A percentile compares a stretch with the other conserved stretches of the same genome.
These are phyloP conservation scores for Hebeloma cylindrosporum DNA, from an alignment of 768 basidiomycete species.

Conservation along the genomic window DNA sequence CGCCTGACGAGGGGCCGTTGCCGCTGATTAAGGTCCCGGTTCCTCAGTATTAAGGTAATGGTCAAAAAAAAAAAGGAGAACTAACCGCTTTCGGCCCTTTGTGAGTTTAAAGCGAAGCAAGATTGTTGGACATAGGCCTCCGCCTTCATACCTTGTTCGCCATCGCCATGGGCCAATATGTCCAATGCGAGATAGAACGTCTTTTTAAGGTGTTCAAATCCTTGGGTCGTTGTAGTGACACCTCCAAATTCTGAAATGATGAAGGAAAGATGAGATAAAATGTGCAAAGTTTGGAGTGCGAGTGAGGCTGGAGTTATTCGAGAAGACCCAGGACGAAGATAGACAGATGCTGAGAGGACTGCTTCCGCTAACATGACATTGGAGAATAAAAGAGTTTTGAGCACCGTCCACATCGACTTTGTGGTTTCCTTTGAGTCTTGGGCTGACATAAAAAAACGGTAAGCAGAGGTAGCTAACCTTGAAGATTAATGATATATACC, in stretches of 20 bases:
- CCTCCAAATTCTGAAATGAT: slow-evolving; percentile 82
- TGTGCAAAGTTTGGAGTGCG: slow-evolving; percentile 53
- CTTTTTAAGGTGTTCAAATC: slow-evolving; percentile 72
- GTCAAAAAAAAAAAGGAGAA: neutral
- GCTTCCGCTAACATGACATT: slow-evolving; percentile 69
- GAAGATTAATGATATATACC: slow-evolving; percentile 21
- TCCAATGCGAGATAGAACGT: slow-evolving; percentile 79
- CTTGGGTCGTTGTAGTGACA: slow-evolving; percentile 52
- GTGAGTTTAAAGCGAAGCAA: slow-evolving; percentile 26
- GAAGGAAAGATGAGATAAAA: slow-evolving; percentile 69
- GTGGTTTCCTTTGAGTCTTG: slow-evolving; percentile 44
- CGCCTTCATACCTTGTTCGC: slow-evolving; percentile 24
- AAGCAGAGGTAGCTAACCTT: slow-evolving; percentile 2
- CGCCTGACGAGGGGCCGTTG: slow-evolving; percentile 29
- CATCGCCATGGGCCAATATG: slow-evolving; percentile 48
- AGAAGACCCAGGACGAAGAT: slow-evolving; percentile 41
- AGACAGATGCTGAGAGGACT: slow-evolving; percentile 54
- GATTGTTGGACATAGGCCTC: slow-evolving; percentile 30
- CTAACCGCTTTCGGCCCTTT: slow-evolving; percentile 27
- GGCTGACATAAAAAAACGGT: slow-evolving; percentile 32
- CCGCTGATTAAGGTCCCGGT: slow-evolving; percentile 17
- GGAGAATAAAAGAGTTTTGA: slow-evolving; percentile 78
- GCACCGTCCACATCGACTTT: slow-evolving; percentile 59
- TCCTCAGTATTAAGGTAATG: slow-evolving; percentile 1
- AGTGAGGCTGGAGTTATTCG: slow-evolving; percentile 44